A percentile compares a stretch with the other conserved stretches of the same genome.
Evolutionary conservation across 2,329 filamentous ascomycete genomes (phyloP).

Genomic region (Aspergillus udagawae): DNA sequence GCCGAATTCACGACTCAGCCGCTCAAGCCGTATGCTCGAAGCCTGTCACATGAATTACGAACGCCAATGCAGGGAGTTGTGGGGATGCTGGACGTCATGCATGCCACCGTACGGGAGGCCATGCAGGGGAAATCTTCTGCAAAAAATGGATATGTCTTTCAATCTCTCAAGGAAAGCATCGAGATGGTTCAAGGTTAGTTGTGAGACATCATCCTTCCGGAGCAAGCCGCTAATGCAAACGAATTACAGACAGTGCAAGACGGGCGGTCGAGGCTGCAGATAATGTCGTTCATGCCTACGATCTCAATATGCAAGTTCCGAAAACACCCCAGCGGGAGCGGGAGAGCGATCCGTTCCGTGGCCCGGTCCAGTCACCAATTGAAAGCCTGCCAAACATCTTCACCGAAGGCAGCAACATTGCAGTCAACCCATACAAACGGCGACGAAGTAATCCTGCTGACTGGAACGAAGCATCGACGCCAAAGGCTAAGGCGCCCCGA

Average conservation of each 20-base stretch:
- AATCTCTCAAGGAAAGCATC: constrained; percentile 63
- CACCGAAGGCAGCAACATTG: constrained; percentile 42
- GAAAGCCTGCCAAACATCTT: constrained; percentile 39
- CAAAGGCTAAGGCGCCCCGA: constrained; percentile 34
- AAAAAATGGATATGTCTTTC: constrained; percentile 53
- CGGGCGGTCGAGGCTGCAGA: constrained; percentile 70
- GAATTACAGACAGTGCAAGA: constrained; percentile 59
- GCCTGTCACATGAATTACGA: constrained; percentile 66
- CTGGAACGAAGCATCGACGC: constrained; percentile 27
- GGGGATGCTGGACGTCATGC: constrained; percentile 73
- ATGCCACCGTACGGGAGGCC: constrained; percentile 66
- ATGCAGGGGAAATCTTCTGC: constrained; percentile 52
- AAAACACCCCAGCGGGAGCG: constrained; percentile 51
- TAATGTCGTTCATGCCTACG: constrained; percentile 71
- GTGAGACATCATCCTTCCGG: not conserved
- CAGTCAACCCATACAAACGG: constrained; percentile 44
- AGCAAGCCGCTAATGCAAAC: not conserved
- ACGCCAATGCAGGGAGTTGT: constrained; percentile 75
- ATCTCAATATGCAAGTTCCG: constrained; percentile 71
- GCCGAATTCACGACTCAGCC: constrained; percentile 58
- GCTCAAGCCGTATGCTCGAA: constrained; percentile 67
- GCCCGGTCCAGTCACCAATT: constrained; percentile 19
- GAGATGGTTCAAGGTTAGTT: constrained; percentile 63
- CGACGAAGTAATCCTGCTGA: constrained; percentile 40
- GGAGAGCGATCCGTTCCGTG: constrained; percentile 32